Conservation (phyloP, 768 basidiomycete species). For the Calvatia gigantea region DNA sequence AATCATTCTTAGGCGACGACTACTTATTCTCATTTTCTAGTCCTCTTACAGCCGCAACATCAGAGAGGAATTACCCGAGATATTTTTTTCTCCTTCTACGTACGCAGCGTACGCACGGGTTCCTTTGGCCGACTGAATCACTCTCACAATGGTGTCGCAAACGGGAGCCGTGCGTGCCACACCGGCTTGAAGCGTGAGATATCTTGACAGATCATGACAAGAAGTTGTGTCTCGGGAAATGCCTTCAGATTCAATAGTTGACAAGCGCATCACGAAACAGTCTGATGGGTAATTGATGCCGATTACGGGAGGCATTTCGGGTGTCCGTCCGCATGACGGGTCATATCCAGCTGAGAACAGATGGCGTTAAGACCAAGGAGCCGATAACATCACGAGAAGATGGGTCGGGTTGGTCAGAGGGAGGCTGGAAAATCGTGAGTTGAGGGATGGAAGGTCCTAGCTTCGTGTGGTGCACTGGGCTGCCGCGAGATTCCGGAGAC, state of each 20-base stretch:
- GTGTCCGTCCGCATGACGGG: conserved; percentile 4
- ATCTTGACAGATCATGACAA: conserved; percentile 11
- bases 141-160: background rate
- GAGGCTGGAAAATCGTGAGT: background rate
- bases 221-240: background rate
- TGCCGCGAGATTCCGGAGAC: background rate
- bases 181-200: background rate
- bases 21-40: too few relatives aligned
- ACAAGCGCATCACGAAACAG: background rate
- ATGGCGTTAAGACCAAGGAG: conserved; percentile 3
- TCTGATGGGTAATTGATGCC: background rate
- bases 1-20: too few relatives aligned
- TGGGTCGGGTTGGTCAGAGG: background rate
- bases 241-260: background rate
- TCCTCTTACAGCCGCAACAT: too few relatives aligned
- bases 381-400: background rate
- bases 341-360: background rate
- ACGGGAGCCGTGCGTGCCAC: background rate
- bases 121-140: background rate
- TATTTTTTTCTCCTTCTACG: too few relatives aligned
- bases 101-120: too few relatives aligned
- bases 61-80: background rate
- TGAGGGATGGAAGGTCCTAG: background rate
- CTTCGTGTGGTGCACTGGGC: too few relatives aligned
- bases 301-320: conserved; percentile 6